These are phyloP conservation scores for Coprinopsis marcescibilis DNA, from an alignment of 768 basidiomycete species.

Conservation along the genomic window DNA sequence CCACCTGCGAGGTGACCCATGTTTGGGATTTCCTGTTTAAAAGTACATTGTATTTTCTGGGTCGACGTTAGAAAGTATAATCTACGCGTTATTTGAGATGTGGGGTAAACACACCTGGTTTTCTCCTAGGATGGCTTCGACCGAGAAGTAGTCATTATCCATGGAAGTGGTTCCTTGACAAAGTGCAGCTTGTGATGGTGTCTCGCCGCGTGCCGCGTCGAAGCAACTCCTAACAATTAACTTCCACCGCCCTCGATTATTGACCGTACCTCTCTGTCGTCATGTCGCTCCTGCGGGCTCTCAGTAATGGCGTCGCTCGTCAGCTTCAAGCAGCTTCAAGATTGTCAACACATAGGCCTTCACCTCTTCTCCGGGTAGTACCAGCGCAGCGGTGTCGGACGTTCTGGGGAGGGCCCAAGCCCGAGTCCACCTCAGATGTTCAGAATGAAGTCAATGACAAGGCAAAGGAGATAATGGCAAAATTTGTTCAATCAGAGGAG, in stretches of 20 bases:
- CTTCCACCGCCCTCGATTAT: constrained; percentile 4
- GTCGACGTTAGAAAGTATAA: background rate
- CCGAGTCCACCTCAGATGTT: too few species aligned
- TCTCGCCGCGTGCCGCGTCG: constrained; percentile 10
- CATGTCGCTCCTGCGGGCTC: background rate
- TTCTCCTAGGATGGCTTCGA: constrained; percentile 87
- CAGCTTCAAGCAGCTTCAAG: background rate
- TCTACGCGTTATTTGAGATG: background rate
- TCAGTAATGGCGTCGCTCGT: background rate
- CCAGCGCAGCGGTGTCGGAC: background rate
- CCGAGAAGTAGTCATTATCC: constrained; percentile 91
- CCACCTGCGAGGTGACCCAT: constrained; percentile 91
- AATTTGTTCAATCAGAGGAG: constrained; percentile 5
- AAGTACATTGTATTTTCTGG: constrained; percentile 91
- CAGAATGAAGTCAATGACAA: background rate
- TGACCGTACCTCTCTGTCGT: background rate
- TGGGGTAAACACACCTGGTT: constrained; percentile 56
- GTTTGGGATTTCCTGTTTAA: constrained; percentile 77
- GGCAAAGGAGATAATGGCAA: constrained; percentile 2
- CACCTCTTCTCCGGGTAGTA: background rate
- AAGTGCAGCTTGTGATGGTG: constrained; percentile 11
- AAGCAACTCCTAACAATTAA: background rate
- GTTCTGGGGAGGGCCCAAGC: too few species aligned
- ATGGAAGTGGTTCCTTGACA: constrained; percentile 32
- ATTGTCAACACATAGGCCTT: background rate